Base-by-base conservation (phyloP, 2,329 filamentous ascomycete species). In the Alternaria atra region DNA sequence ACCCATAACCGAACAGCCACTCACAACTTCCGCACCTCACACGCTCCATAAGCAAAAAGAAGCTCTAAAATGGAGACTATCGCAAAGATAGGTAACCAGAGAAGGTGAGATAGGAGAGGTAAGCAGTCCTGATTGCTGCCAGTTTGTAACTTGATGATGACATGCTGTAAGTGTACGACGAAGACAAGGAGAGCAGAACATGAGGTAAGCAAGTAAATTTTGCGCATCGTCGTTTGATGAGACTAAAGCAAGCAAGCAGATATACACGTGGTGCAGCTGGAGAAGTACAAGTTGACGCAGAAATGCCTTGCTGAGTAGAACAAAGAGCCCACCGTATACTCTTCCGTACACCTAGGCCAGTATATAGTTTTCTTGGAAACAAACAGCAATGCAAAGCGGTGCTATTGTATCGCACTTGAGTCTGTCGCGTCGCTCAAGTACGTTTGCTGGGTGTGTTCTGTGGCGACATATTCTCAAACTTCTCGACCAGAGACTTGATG, bases 401-500 rank as follows among this genome's bases (percentile, higher is more conserved):
- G 20, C 20, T 27, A 0, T 5, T 1, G 20, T 25, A 35, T n/a
- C 34, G 29, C 2, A 10, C 4, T 2, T 5, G 12, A 25, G 25
- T 6, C n/a, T 5, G 1, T 35, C 46, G 4, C 46, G 30, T n/a
- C 46, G 15, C 12, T 23, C 20, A 48, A 23, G 4, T 17, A 6
- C 44, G 6, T 6, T 48, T 34, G 29, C 20, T 35, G 15, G 32
- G 46, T 5, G 32, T 27, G 3, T 35, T 50, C 6, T 2, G 9
- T 1, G 42, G 43, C 4, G n/a, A 10, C 34, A 47, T n/a, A 8
- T 50, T 42, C 53, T 55, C 53, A 27, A 55, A 40, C 6, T 50
- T 47, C 1, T 48, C 53, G 13, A 55, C 53, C 4, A 55, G 23
- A 1, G n/a, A 48, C 43, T 55, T 55, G 34, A 55, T 55, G 8